A percentile compares a stretch with the other conserved stretches of the same genome.
phyloP scores from a whole-genome alignment of 2,329 filamentous ascomycete genomes.

The Emericellopsis cladophorae region DNA sequence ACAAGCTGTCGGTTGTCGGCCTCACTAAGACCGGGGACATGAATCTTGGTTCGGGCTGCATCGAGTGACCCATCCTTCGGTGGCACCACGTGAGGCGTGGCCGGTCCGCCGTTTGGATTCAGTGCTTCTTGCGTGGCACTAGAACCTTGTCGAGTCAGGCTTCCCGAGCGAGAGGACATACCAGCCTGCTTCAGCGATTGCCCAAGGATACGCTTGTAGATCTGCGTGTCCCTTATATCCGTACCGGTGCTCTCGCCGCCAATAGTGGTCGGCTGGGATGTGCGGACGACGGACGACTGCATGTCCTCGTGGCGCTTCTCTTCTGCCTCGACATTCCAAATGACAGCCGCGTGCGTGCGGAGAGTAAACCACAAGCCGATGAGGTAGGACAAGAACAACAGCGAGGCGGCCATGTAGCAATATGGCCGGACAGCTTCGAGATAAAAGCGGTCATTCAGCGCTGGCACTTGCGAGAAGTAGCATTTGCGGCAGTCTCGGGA shows the following conservation, averaged over 20 bases:
- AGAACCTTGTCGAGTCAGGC: constrained; percentile 26
- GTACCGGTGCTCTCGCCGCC: constrained; percentile 36
- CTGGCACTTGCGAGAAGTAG: constrained; percentile 82
- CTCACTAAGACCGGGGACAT: constrained; percentile 60
- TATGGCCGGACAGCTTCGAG: constrained; percentile 84
- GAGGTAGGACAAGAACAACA: constrained; percentile 85
- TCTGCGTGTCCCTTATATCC: constrained; percentile 73
- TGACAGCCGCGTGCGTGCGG: constrained; percentile 88
- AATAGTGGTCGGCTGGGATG: constrained; percentile 22
- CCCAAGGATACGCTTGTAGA: constrained; percentile 88
- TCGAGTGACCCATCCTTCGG: constrained; percentile 43
- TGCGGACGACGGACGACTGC: constrained; percentile 15
- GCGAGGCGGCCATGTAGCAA: constrained; percentile 73
- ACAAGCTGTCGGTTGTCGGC: constrained; percentile 72
- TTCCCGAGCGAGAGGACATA: constrained; percentile 40
- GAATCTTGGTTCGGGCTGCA: constrained; percentile 27
- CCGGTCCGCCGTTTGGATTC: constrained; percentile 14
- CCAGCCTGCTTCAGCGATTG: constrained; percentile 82
- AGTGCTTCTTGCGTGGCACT: constrained; percentile 13
- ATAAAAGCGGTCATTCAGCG: constrained; percentile 79
- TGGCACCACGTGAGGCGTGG: constrained; percentile 62
- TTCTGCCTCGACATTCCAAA: constrained; percentile 80
- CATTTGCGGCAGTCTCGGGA: constrained; percentile 76
- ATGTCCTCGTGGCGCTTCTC: constrained; percentile 57
- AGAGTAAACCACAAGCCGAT: constrained; percentile 94